phyloP scores from a whole-genome alignment of 257 asterid genomes.

The Anisodus acutangulus region DNA sequence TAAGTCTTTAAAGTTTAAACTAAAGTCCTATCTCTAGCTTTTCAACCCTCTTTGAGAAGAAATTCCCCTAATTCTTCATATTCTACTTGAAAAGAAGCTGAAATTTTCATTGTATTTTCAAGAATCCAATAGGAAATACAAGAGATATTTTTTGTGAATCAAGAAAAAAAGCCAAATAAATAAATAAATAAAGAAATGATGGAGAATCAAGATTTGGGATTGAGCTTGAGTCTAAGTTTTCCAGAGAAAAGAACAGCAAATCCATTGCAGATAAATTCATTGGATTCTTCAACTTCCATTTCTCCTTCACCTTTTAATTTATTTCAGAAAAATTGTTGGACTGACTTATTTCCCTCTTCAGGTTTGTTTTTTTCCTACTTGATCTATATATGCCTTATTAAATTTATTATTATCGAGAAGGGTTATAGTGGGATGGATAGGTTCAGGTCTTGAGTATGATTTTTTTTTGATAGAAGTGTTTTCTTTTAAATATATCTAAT shows the following conservation, averaged over 20 bases:
- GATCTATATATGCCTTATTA: neutral
- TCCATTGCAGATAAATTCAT: conserved; percentile 43
- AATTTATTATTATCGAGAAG: neutral
- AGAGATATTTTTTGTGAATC: neutral
- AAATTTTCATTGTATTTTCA: neutral
- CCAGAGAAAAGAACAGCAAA: conserved; percentile 35
- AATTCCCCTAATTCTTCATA: neutral
- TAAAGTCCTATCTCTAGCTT: neutral
- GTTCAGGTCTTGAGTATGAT: neutral
- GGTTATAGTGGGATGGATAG: neutral
- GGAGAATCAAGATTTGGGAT: conserved; percentile 67
- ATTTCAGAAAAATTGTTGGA: conserved; percentile 48
- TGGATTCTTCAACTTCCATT: too few species aligned
- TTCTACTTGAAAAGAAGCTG: neutral
- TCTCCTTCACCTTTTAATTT: conserved; percentile 26
- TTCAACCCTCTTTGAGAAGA: conserved; percentile 18
- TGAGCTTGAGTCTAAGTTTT: conserved; percentile 65
- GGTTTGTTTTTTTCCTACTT: conserved; percentile 42
- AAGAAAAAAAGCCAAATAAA: too few species aligned
- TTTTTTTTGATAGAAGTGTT: too few species aligned
- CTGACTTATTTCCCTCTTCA: conserved; percentile 52
- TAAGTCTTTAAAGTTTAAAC: conserved; percentile 32
- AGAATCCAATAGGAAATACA: neutral
- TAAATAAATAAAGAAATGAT: neutral
- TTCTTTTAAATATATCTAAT: too few species aligned